Conservation (phyloP, 345 rosid genomes). For the Ricinus communis region DNA sequence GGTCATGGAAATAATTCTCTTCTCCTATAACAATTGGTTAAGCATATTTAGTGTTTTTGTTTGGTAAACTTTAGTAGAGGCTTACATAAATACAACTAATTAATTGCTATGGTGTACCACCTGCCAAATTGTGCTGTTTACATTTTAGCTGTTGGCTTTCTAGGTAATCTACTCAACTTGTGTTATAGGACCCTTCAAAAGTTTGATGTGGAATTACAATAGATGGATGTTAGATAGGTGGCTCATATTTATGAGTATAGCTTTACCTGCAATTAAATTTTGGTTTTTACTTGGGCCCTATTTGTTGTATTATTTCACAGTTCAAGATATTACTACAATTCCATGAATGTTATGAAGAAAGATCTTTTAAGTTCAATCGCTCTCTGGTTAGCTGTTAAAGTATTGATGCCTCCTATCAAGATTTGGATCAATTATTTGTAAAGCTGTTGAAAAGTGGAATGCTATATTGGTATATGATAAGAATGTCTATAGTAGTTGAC, state of each 20-base stretch:
- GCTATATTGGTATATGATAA: neutral
- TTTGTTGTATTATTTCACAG: neutral
- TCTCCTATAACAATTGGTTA: neutral
- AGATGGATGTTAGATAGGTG: neutral
- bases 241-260: neutral
- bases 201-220: slow-evolving; percentile 2
- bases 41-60: neutral
- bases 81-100: too few relatives aligned
- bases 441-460: neutral
- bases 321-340: neutral
- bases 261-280: neutral
- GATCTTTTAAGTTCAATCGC: neutral
- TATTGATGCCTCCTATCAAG: neutral
- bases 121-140: neutral
- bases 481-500: neutral
- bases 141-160: neutral
- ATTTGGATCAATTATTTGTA: neutral
- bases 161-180: too few relatives aligned
- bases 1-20: neutral
- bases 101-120: neutral
- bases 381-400: neutral
- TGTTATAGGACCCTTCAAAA: neutral
- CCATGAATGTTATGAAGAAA: neutral
- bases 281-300: neutral
- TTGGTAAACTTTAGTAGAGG: too few relatives aligned